Base-by-base conservation (phyloP, 1,284 basidiomycete species). In the Trichosporon inkin region DNA sequence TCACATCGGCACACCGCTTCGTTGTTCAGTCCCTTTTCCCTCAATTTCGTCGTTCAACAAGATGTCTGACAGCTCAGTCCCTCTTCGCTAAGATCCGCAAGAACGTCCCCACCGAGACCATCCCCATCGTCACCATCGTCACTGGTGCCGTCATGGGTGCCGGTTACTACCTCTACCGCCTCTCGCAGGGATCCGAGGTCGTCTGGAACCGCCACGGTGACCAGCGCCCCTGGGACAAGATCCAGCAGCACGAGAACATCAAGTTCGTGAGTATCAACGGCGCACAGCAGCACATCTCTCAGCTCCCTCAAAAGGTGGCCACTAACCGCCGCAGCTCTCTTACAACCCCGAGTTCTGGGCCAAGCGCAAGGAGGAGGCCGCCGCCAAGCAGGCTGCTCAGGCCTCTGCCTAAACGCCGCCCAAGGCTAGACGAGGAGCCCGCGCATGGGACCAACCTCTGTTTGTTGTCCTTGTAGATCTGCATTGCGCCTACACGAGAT, bases 221-320 rank as follows among this genome's bases (percentile, higher is more conserved):
- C 70, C 74, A 72, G 74, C 67, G 63, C 61, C 75, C 75, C 52
- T 77, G 75, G 75, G 74, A 77, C 69, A 72, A 70, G 47, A 65
- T 77, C 71, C 70, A 72, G 69, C 71, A 73, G 63, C 70, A 76
- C 69, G 63, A 75, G 66, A 76, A 75, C 71, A 64, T 73, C 56
- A 65, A 49, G 57, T 19, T 37, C 36, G 24, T 73, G 53, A 63
- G 35, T 53, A 38, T 34, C 36, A 19, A 2, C 5, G 20, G 0
- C n/a, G n/a, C n/a, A n/a, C n/a, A n/a, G n/a, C n/a, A n/a, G n/a
- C n/a, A n/a, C n/a, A n/a, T n/a, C n/a, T n/a, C n/a, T n/a, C n/a
- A n/a, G n/a, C n/a, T n/a, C n/a, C n/a, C n/a, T n/a, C n/a, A n/a
- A n/a, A n/a, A n/a, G n/a, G n/a, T n/a, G n/a, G n/a, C 37, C 17